Percentiles rank a stretch among this genome's conserved stretches.
phyloP scores from a whole-genome alignment of 2,329 filamentous ascomycete species.

The Aureobasidium pullulans region DNA sequence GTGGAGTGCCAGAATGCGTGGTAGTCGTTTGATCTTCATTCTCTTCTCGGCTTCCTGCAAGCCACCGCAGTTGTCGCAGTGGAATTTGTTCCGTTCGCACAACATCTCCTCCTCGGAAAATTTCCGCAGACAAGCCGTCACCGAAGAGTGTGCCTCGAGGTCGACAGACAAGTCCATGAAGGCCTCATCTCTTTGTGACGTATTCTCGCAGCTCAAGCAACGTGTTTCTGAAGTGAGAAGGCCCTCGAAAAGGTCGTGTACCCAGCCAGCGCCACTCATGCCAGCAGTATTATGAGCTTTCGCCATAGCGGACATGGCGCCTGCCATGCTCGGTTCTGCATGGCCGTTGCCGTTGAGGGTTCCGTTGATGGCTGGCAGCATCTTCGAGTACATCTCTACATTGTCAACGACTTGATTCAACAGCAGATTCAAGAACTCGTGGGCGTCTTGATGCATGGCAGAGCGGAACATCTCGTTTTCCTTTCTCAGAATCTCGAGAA shows the following conservation, averaged over 20 bases:
- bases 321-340: constrained; percentile 14
- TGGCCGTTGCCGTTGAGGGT: constrained; percentile 19
- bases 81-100: constrained; percentile 97
- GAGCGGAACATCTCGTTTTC: constrained; percentile 97
- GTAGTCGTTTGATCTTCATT: constrained; percentile 97
- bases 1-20: constrained; percentile 84
- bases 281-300: constrained; percentile 18
- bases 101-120: constrained; percentile 99
- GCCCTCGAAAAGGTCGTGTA: constrained; percentile 95
- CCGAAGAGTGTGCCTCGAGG: constrained; percentile 87
- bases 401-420: constrained; percentile 95
- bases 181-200: constrained; percentile 89
- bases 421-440: constrained; percentile 90
- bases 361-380: constrained; percentile 34
- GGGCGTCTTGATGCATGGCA: constrained; percentile 96
- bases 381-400: constrained; percentile 78
- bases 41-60: constrained; percentile 96
- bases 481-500: constrained; percentile 84
- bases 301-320: constrained; percentile 18
- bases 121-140: constrained; percentile 88
- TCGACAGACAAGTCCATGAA: constrained; percentile 96
- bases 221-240: constrained; percentile 91
- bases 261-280: constrained; percentile 57
- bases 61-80: constrained; percentile 94
- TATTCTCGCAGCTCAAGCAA: constrained; percentile 91